phyloP scores from a whole-genome alignment of 2,329 filamentous ascomycete genomes.

The Bipolaris victoriae region DNA sequence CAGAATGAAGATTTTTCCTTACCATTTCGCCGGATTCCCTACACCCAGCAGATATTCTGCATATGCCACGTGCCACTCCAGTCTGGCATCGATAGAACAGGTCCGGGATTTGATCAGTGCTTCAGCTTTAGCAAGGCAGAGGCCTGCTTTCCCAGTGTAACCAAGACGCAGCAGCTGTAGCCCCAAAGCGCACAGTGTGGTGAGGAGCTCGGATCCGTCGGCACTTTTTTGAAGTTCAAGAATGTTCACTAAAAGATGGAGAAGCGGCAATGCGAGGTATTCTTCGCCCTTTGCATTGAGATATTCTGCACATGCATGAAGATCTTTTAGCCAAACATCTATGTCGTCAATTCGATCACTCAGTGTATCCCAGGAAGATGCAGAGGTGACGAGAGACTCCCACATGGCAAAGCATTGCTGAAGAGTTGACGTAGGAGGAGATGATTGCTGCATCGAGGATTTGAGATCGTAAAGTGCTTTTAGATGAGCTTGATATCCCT shows the following conservation, averaged over 20 bases:
- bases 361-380: constrained; percentile 49
- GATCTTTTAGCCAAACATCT: constrained; percentile 56
- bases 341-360: constrained; percentile 57
- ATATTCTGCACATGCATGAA: constrained; percentile 62
- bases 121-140: constrained; percentile 65
- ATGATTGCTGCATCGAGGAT: constrained; percentile 49
- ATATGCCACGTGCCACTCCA: constrained; percentile 71
- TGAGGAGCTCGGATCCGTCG: constrained; percentile 50
- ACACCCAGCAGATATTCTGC: constrained; percentile 76
- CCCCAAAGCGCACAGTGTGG: constrained; percentile 56
- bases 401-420: constrained; percentile 45
- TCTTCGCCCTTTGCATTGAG: constrained; percentile 64
- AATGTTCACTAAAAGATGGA: constrained; percentile 57
- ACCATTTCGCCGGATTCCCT: constrained; percentile 68
- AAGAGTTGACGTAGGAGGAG: constrained; percentile 33
- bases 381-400: constrained; percentile 46
- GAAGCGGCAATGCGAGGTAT: constrained; percentile 55
- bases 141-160: constrained; percentile 64
- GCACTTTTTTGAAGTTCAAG: constrained; percentile 53
- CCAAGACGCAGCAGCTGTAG: constrained; percentile 65
- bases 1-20: constrained; percentile 7
- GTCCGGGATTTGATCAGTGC: constrained; percentile 52
- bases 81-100: constrained; percentile 53
- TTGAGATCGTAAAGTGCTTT: constrained; percentile 49
- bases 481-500: constrained; percentile 44